Percentiles rank a stretch among this genome's conserved stretches.
These are phyloP conservation scores for Chlorella sp. DNA, from an alignment of 139 green algal species.

Conservation along the genomic window DNA sequence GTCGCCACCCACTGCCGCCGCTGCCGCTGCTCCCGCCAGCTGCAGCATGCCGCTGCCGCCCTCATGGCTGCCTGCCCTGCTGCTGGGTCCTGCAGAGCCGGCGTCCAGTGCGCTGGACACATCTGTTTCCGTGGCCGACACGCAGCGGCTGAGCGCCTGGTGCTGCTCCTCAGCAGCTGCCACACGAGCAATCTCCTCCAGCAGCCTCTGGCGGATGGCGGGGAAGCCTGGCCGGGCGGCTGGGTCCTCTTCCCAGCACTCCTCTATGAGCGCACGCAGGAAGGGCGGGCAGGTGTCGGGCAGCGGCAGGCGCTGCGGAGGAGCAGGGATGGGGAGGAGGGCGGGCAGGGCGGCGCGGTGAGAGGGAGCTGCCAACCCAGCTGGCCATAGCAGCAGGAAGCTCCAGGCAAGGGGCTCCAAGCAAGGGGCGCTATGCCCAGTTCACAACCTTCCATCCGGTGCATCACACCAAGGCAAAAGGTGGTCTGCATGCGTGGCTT, in stretches of 20 bases:
- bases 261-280: conserved; percentile 61
- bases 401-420: no score
- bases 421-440: no score
- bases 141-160: background rate
- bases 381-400: background rate
- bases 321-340: background rate
- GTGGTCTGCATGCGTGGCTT: no score
- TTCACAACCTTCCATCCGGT: no score
- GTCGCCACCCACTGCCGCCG: no score
- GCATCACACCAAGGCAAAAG: no score
- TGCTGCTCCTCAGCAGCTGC: background rate
- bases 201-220: conserved; percentile 42
- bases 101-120: background rate
- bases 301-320: conserved; percentile 59
- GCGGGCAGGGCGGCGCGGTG: background rate
- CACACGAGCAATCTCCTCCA: conserved; percentile 13
- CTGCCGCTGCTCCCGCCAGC: no score
- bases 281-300: conserved; percentile 46
- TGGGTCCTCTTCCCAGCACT: conserved; percentile 75
- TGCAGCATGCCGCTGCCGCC: background rate
- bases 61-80: background rate
- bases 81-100: background rate
- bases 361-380: background rate
- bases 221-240: conserved; percentile 62
- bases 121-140: conserved; percentile 4